Conservation (phyloP, 78 protist species). For the Pigoraptor vietnamica region DNA sequence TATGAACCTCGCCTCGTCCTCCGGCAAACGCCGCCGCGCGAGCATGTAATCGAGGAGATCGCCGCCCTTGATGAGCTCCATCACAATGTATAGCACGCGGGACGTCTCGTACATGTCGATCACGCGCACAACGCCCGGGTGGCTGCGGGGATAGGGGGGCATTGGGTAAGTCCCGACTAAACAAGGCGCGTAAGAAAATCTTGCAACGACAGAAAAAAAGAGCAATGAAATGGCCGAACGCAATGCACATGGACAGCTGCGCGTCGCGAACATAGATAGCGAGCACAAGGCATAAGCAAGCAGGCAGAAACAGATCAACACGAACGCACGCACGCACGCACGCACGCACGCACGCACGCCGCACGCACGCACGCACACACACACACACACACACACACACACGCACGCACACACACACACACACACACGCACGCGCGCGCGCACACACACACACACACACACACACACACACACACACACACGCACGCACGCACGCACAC, state of each 20-base stretch:
- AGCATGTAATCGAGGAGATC: background rate
- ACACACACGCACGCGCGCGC: too few species aligned
- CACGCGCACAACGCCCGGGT: background rate
- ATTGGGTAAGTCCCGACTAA: background rate
- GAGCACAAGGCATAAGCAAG: too few species aligned
- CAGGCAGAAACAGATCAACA: too few species aligned
- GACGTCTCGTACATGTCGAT: background rate
- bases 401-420: too few species aligned
- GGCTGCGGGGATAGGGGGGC: background rate
- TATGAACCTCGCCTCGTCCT: background rate
- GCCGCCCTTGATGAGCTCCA: background rate
- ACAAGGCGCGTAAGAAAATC: background rate
- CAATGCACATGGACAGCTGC: too few species aligned
- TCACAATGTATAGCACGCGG: constrained; percentile 1
- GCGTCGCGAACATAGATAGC: too few species aligned
- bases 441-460: background rate
- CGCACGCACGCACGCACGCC: background rate
- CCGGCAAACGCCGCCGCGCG: background rate
- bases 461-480: too few species aligned
- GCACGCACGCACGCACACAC: background rate
- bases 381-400: background rate
- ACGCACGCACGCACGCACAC: background rate
- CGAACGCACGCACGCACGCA: background rate
- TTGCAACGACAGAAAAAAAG: background rate
- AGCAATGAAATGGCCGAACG: background rate